Conservation (phyloP, 129 eudicot genomes). For the Rutidosis leptorrhynchoides region DNA sequence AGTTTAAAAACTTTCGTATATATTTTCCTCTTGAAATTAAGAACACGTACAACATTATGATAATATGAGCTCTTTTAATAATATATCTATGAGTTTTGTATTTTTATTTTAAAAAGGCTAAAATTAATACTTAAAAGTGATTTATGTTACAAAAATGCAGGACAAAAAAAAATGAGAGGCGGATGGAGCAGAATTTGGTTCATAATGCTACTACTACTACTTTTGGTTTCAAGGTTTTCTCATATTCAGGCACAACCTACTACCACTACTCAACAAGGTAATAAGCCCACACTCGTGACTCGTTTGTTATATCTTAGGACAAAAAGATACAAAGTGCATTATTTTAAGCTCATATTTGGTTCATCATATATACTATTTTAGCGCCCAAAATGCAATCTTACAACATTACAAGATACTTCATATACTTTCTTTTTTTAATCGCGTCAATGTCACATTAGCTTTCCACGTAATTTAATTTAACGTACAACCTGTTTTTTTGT, state of each 20-base stretch:
- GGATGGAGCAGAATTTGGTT: conserved; percentile 29
- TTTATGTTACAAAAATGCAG: conserved; percentile 29
- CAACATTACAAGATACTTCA: too few relatives aligned
- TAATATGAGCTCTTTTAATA: background rate
- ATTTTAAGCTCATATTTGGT: background rate
- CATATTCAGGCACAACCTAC: conserved; percentile 31
- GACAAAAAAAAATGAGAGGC: conserved; percentile 21
- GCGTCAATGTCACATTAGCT: background rate
- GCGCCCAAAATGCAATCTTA: too few relatives aligned
- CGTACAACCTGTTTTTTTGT: background rate
- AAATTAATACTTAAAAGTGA: background rate
- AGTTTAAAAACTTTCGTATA: background rate
- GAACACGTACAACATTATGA: background rate
- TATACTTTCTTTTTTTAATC: too few relatives aligned
- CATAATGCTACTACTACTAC: conserved; percentile 25
- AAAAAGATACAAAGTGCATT: background rate
- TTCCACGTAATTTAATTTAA: background rate
- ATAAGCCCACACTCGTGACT: conserved; percentile 1
- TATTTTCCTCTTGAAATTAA: background rate
- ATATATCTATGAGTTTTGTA: background rate
- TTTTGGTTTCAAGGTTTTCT: conserved; percentile 22
- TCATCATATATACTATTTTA: too few relatives aligned
- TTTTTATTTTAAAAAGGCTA: background rate
- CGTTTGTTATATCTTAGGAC: background rate
- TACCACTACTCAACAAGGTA: conserved; percentile 29